A percentile compares a stretch with the other conserved stretches of the same genome.
Evolutionary conservation across 768 basidiomycete genomes (phyloP).

Genomic region (Trametes maxima): DNA sequence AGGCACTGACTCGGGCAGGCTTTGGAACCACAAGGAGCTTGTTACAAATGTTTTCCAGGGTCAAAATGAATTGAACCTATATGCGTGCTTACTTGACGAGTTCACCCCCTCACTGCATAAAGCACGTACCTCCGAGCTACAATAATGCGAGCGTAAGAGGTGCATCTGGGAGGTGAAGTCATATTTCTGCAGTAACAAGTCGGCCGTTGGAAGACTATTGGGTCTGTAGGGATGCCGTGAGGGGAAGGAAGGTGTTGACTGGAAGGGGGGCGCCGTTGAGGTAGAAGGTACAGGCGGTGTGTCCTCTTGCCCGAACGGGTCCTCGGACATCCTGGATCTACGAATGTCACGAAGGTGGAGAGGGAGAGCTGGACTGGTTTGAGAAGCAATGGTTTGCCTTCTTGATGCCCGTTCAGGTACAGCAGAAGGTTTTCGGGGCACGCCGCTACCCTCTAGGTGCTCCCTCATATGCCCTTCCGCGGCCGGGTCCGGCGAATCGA

Average conservation of each 20-base stretch:
- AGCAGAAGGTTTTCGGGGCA: neutral
- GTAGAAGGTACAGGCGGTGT: slow-evolving; percentile 34
- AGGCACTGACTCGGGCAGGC: slow-evolving; percentile 93
- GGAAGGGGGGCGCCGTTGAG: slow-evolving; percentile 50
- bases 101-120: neutral
- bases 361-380: slow-evolving; percentile 74
- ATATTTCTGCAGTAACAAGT: slow-evolving; percentile 67
- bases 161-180: slow-evolving; percentile 66
- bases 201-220: slow-evolving; percentile 47
- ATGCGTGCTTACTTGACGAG: slow-evolving; percentile 16
- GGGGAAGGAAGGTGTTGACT: slow-evolving; percentile 73
- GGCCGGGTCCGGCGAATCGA: slow-evolving; percentile 39
- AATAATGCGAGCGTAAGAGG: slow-evolving; percentile 84
- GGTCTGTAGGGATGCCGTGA: slow-evolving; percentile 49
- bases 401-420: slow-evolving; percentile 17
- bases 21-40: slow-evolving; percentile 89
- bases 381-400: slow-evolving; percentile 60
- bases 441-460: neutral
- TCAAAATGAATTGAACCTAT: slow-evolving; percentile 84
- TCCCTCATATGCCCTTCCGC: slow-evolving; percentile 32
- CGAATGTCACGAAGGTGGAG: slow-evolving; percentile 57
- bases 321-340: slow-evolving; percentile 63
- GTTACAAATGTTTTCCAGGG: slow-evolving; percentile 91
- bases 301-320: slow-evolving; percentile 75
- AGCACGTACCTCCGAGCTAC: slow-evolving; percentile 73